Conservation (phyloP, 306 rosid species). For the Citrullus amarus region DNA sequence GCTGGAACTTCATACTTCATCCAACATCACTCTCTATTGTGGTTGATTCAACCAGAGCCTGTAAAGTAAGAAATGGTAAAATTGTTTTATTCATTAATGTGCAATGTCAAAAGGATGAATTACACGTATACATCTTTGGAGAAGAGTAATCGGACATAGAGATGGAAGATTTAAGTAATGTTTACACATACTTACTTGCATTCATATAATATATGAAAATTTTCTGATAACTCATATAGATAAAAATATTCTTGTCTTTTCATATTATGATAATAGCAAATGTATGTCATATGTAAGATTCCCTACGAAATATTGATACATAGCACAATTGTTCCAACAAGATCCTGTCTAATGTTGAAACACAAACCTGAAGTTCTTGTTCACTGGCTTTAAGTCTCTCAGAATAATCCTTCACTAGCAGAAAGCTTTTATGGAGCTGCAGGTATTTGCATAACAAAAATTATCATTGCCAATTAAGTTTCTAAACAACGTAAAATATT, state of each 20-base stretch:
- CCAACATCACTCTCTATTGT: constrained; percentile 33
- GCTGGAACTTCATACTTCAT: background rate
- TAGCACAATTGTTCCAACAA: background rate
- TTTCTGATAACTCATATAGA: background rate
- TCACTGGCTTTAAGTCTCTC: constrained; percentile 55
- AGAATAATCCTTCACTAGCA: constrained; percentile 43
- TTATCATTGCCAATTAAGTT: constrained; percentile 7
- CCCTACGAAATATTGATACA: background rate
- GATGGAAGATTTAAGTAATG: background rate
- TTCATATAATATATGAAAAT: background rate
- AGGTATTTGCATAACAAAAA: constrained; percentile 10
- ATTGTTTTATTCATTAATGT: background rate
- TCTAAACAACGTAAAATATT: background rate
- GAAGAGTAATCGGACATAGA: background rate
- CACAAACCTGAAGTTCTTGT: constrained; percentile 78
- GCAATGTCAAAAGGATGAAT: background rate
- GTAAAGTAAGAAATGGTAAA: constrained; percentile 36
- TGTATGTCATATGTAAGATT: background rate
- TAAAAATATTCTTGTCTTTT: background rate
- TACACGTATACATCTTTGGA: background rate
- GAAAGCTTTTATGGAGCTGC: constrained; percentile 65
- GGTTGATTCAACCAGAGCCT: constrained; percentile 51
- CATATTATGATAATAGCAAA: background rate
- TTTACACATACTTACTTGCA: background rate
- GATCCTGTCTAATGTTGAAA: background rate